Base-by-base conservation (phyloP, 208 protist species). In the Crithidia sp. region DNA sequence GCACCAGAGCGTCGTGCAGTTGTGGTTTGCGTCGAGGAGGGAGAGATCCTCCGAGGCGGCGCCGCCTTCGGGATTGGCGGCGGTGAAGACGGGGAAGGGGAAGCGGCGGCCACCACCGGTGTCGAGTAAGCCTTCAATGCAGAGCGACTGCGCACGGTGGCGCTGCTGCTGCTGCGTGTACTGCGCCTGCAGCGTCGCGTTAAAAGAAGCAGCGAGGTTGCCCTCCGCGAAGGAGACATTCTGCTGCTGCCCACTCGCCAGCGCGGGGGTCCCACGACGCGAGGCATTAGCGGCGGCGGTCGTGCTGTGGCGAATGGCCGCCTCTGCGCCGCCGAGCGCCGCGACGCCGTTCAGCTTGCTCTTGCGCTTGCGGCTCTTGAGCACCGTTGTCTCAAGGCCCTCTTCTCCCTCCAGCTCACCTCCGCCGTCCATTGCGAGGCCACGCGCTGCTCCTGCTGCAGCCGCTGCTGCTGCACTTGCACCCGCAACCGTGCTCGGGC, bases 21-120 rank as follows among this genome's bases (percentile, higher is more conserved):
- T 70, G 37, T 72, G 74, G 28, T 74, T 67, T 7, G 73, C 10
- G 19, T 67, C 68, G 36, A 58, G 56, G 50, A 49, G 19, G 17
- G 57, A 65, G 41, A 62, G 47, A 28, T 72, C 53, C 56, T 13
- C 53, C 52, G 45, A 50, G 8, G 56, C 60, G 39, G 39, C 9
- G 5, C 1, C 36, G 39, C n/a, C 50, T 6, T 57, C 63, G 3
- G 50, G 39, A 9, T 55, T 43, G 2, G 74, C 47, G 36, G 62
- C 67, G 40, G 76, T 66, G 54, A 93, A 86, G 10, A 85, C 76
- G 17, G 88, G 88, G 73, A 83, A 87, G 36, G 87, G 87, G n/a
- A 82, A 71, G 66, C 45, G 73, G 14, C 69, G 63, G 28, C 74
- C 74, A 28, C 61, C 28, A 44, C 83, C 78, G n/a, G 55, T 66